These are phyloP conservation scores for Perilla frutescens DNA, from an alignment of 257 asterid genomes.

Conservation along the genomic window DNA sequence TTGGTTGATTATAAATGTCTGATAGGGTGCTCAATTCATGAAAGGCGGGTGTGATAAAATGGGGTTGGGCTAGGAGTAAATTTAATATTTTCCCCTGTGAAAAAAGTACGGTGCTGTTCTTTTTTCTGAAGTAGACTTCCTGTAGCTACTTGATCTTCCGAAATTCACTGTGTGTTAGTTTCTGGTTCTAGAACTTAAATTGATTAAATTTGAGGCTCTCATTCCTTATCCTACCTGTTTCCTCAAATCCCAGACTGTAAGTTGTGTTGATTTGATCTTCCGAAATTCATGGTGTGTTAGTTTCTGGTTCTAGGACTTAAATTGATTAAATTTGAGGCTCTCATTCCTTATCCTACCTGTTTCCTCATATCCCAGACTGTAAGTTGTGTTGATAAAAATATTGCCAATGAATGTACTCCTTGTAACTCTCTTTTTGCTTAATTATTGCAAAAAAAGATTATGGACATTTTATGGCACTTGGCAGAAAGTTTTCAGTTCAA, in stretches of 20 bases:
- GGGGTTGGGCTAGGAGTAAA: constrained; percentile 22
- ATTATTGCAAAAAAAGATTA: too few species aligned
- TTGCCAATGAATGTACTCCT: neutral
- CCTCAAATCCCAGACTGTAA: neutral
- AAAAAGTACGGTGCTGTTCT: neutral
- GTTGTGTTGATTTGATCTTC: constrained; percentile 5
- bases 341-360: constrained; percentile 8
- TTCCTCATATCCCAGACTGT: neutral
- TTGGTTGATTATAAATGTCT: constrained; percentile 17
- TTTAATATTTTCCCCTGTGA: constrained; percentile 5
- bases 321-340: constrained; percentile 8
- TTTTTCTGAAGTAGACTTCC: constrained; percentile 22
- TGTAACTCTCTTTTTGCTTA: too few species aligned
- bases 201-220: constrained; percentile 13
- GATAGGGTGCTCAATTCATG: neutral
- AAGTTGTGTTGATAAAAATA: constrained; percentile 8
- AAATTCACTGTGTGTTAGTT: constrained; percentile 1
- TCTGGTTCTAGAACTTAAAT: neutral
- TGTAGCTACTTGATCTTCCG: constrained; percentile 28
- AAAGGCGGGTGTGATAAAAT: neutral
- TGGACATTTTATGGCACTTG: neutral
- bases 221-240: constrained; percentile 4
- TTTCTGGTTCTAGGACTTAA: neutral
- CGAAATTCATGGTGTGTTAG: neutral
- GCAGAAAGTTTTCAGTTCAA: neutral